A percentile compares a stretch with the other conserved stretches of the same genome.
phyloP scores from a whole-genome alignment of 192 early-diverging fungal species.

The Dissophora globulifera region DNA sequence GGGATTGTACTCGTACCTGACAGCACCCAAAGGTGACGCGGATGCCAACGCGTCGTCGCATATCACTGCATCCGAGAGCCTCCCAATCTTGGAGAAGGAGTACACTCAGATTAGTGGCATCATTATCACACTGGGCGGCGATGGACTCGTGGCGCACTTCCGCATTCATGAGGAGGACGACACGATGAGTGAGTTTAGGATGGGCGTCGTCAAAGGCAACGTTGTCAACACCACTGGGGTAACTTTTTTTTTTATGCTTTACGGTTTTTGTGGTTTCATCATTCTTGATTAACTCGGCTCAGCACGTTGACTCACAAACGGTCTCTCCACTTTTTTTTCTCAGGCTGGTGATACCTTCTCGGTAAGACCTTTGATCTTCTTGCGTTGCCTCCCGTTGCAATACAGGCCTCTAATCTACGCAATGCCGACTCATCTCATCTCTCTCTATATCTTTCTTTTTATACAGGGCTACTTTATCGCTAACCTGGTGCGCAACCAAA shows the following conservation, averaged over 20 bases:
- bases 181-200: conserved; percentile 49
- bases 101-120: conserved; percentile 65
- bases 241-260: neutral
- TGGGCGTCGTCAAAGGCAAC: conserved; percentile 55
- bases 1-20: conserved; percentile 54
- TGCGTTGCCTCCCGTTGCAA: neutral
- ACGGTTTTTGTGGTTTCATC: no score
- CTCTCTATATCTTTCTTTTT: conserved; percentile 14
- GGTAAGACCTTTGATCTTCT: conserved; percentile 35
- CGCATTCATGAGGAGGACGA: conserved; percentile 46
- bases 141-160: conserved; percentile 68
- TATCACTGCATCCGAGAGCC: conserved; percentile 27
- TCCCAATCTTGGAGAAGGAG: conserved; percentile 52
- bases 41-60: conserved; percentile 34
- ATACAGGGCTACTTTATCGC: conserved; percentile 75
- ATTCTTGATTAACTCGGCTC: no score
- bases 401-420: no score
- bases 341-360: conserved; percentile 73
- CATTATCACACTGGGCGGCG: conserved; percentile 74
- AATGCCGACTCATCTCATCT: neutral
- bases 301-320: no score
- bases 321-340: no score
- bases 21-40: neutral
- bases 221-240: conserved; percentile 68
- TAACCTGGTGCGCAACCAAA: conserved; percentile 58